Evolutionary conservation across 768 basidiomycete species (phyloP).

Genomic region (Gloeophyllum trabeum): DNA sequence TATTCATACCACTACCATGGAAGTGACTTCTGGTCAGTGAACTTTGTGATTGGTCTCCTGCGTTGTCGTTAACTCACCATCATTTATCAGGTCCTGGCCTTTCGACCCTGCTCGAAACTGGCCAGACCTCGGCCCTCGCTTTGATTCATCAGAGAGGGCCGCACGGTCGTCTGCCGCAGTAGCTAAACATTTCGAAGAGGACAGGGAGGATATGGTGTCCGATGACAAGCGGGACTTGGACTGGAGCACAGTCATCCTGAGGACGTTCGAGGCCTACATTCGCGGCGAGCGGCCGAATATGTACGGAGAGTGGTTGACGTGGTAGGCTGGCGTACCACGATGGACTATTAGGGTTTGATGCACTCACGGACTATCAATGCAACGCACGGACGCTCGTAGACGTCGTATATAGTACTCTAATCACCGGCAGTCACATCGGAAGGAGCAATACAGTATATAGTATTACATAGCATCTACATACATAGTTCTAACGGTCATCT

Average conservation of each 20-base stretch:
- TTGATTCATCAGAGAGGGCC: constrained; percentile 61
- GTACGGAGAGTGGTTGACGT: constrained; percentile 76
- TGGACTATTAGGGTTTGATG: too few relatives aligned
- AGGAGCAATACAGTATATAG: too few relatives aligned
- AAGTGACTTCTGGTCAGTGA: constrained; percentile 72
- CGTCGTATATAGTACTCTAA: too few relatives aligned
- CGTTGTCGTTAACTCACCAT: neutral
- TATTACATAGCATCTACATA: too few relatives aligned
- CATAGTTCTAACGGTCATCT: too few relatives aligned
- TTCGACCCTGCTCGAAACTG: constrained; percentile 91
- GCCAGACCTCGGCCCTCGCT: constrained; percentile 83
- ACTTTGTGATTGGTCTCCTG: constrained; percentile 3
- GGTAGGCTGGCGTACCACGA: too few relatives aligned
- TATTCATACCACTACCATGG: constrained; percentile 97
- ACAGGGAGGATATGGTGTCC: constrained; percentile 26
- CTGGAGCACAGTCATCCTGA: constrained; percentile 91
- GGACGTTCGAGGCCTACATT: constrained; percentile 89
- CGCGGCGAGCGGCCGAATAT: constrained; percentile 89
- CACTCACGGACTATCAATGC: too few relatives aligned
- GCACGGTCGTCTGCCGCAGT: constrained; percentile 37
- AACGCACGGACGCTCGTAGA: too few relatives aligned
- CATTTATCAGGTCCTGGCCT: constrained; percentile 73
- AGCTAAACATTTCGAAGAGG: too few relatives aligned
- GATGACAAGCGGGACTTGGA: constrained; percentile 75
- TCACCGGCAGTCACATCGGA: too few relatives aligned